phyloP scores from a whole-genome alignment of 176 grass and related monocot species.

The Pontederia crassipes region DNA sequence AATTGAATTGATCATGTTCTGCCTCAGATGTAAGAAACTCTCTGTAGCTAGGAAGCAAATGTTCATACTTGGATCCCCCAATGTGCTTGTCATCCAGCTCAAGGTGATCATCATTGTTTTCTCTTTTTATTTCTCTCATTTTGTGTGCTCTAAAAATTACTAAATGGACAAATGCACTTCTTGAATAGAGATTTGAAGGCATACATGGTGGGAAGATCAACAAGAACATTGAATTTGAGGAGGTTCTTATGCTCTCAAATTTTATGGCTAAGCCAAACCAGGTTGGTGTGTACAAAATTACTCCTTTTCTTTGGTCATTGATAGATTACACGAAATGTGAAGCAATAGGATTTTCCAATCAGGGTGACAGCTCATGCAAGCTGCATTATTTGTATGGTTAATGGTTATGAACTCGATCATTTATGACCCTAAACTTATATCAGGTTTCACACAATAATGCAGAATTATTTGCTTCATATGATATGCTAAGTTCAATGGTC shows the following conservation, averaged over 20 bases:
- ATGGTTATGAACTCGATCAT: too few relatives aligned
- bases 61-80: conserved; percentile 76
- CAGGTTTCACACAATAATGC: too few relatives aligned
- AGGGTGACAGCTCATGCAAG: too few relatives aligned
- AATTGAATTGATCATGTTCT: background rate
- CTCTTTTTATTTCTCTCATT: conserved; percentile 12
- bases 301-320: too few relatives aligned
- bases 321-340: too few relatives aligned
- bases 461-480: too few relatives aligned
- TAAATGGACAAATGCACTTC: too few relatives aligned
- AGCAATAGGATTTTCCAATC: too few relatives aligned
- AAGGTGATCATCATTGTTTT: conserved; percentile 45
- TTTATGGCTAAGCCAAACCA: conserved; percentile 72
- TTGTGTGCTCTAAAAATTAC: too few relatives aligned
- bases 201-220: conserved; percentile 92
- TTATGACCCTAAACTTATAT: too few relatives aligned
- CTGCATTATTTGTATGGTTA: too few relatives aligned
- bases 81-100: conserved; percentile 97
- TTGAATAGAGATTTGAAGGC: conserved; percentile 95
- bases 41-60: conserved; percentile 86
- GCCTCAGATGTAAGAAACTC: conserved; percentile 80
- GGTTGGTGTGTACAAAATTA: conserved; percentile 27
- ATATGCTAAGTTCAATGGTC: too few relatives aligned
- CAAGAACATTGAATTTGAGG: conserved; percentile 81
- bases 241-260: conserved; percentile 62